Evolutionary conservation across 2,329 filamentous ascomycete genomes (phyloP), one percentile per base, ranked within the genome.

Genomic region (Diaporthe ampelina): DNA sequence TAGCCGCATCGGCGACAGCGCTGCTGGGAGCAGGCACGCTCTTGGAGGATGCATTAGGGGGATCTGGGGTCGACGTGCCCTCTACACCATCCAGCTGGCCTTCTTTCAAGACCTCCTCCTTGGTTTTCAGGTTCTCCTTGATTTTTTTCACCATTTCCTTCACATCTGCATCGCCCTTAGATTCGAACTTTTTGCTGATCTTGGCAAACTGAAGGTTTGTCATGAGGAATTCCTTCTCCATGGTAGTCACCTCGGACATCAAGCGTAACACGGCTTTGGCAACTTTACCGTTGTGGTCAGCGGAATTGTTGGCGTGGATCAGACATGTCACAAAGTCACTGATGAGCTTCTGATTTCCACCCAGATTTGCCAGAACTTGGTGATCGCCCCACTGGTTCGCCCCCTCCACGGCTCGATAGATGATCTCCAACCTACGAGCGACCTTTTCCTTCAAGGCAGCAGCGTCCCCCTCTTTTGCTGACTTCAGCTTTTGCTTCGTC

Each of bases 131-230:
- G 45, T 81, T 82, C 7, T 78, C 76, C 37, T 79, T 78, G 40
- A 86, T 85, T 75, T 77, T 87, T 48, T 88, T 86, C 6, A 93
- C 89, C 61, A 92, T 84, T 6, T 87, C 87, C 78, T 92, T 92
- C 63, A 91, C 89, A 70, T 92, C 89, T 0, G 89, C 87, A 78
- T 94, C 91, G 35, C 91, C 92, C 78, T 91, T 91, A 79, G 90
- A 92, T 75, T 87, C 88, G 79, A 93, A 90, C 11, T 90, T 88
- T 75, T 90, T 90, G 54, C 91, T 87, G 21, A 94, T 88, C 72
- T 89, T 91, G 73, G 90, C 88, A 73, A 95, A 89, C 79, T 93
- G 93, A 54, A 91, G 89, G 75, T 89, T 91, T 77, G 91, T 89
- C 56, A 91, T 83, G 48, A 91, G 81, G 58, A 87, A 86, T 75